Conservation (phyloP, 2,329 filamentous ascomycete genomes). For the Parastagonospora avenae region DNA sequence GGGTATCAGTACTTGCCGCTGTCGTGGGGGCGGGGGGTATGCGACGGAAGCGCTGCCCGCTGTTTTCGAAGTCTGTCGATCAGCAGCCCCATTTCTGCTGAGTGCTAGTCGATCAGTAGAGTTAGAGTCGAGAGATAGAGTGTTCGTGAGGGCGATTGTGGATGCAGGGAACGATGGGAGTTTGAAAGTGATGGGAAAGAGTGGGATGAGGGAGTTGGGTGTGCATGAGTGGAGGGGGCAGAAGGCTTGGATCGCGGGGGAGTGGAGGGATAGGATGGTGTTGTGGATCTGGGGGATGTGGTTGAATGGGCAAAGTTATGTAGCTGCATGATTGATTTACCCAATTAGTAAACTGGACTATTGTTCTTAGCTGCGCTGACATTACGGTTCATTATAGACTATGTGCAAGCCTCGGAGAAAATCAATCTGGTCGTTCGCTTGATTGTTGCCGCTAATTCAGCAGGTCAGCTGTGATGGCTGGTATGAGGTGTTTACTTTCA, state of each 20-base stretch:
- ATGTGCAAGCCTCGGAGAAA: too few relatives aligned
- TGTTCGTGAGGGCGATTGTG: conserved; percentile 40
- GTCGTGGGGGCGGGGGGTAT: conserved; percentile 29
- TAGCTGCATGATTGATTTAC: not conserved
- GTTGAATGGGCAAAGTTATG: conserved; percentile 5
- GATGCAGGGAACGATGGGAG: conserved; percentile 38
- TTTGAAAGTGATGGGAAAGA: conserved; percentile 38
- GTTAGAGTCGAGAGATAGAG: conserved; percentile 27
- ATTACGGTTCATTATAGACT: too few relatives aligned
- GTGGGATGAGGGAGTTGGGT: conserved; percentile 30
- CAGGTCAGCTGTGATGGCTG: too few relatives aligned
- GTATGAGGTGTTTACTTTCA: too few relatives aligned
- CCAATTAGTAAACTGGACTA: too few relatives aligned
- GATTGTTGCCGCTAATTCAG: too few relatives aligned
- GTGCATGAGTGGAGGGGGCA: conserved; percentile 33
- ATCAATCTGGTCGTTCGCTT: too few relatives aligned
- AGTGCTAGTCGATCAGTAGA: too few relatives aligned
- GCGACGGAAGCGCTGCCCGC: conserved; percentile 28
- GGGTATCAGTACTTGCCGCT: conserved; percentile 27
- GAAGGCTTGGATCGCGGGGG: conserved; percentile 27
- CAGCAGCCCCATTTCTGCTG: too few relatives aligned
- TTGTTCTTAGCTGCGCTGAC: too few relatives aligned
- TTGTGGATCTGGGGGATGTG: conserved; percentile 33
- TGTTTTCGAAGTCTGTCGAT: conserved; percentile 33
- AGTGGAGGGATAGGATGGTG: conserved; percentile 25